Evolutionary conservation across 2,329 filamentous ascomycete species (phyloP).

Genomic region (Teratosphaeria gauchensis): DNA sequence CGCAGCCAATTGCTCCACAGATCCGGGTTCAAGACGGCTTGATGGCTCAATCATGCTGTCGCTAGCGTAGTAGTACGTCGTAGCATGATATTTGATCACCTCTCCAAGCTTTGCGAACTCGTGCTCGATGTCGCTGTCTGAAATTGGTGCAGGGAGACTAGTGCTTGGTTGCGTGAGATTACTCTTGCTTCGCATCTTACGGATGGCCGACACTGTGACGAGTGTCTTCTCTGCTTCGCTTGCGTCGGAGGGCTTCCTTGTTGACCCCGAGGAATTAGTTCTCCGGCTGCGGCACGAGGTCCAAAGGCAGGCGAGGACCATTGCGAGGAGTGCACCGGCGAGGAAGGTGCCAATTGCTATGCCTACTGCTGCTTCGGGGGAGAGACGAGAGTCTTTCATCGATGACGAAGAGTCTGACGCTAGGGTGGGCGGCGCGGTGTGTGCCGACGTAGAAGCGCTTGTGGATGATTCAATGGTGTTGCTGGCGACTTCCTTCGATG

Average conservation of each 20-base stretch:
- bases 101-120: background rate
- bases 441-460: background rate
- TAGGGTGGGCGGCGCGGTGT: background rate
- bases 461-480: background rate
- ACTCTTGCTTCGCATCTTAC: background rate
- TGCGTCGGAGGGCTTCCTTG: background rate
- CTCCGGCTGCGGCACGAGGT: background rate
- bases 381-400: background rate
- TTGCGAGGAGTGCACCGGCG: background rate
- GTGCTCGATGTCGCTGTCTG: background rate
- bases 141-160: background rate
- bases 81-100: background rate
- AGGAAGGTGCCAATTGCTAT: background rate
- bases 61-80: background rate
- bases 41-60: background rate
- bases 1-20: background rate
- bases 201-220: background rate
- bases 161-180: background rate
- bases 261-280: background rate
- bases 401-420: background rate
- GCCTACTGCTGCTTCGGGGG: background rate
- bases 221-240: background rate
- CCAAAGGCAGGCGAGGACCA: background rate
- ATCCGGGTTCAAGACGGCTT: background rate
- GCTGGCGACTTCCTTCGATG: constrained; percentile 20